Evolutionary conservation across 2,329 filamentous ascomycete species (phyloP).

Genomic region (Cordyceps javanica): DNA sequence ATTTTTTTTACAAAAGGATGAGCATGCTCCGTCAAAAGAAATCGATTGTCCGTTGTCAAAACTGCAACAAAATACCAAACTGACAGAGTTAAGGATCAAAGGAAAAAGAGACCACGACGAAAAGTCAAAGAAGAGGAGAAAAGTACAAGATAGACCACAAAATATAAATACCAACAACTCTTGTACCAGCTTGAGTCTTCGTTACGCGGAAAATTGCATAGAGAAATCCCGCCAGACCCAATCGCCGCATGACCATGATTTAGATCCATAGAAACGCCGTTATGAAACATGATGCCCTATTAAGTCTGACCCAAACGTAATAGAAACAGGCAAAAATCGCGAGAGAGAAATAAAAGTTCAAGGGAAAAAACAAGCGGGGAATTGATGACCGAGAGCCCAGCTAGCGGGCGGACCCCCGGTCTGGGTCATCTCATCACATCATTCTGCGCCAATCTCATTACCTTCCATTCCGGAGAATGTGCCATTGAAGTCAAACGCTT

Average conservation of each 20-base stretch:
- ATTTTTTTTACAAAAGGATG: background rate
- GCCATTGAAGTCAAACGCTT: conserved; percentile 49
- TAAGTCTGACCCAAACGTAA: conserved; percentile 28
- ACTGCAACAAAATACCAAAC: conserved; percentile 5
- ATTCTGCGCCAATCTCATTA: conserved; percentile 54
- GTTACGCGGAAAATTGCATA: conserved; percentile 18
- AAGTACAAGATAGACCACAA: conserved; percentile 17
- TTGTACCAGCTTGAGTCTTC: conserved; percentile 11
- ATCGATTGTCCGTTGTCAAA: conserved; percentile 2
- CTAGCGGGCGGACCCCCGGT: background rate
- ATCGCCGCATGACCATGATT: conserved; percentile 37
- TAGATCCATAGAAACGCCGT: conserved; percentile 33
- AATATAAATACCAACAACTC: conserved; percentile 13
- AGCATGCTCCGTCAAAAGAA: conserved; percentile 12
- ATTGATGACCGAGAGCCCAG: conserved; percentile 7
- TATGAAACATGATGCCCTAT: conserved; percentile 33
- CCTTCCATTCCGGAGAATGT: conserved; percentile 48
- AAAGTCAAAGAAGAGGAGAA: conserved; percentile 7
- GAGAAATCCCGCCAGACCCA: conserved; percentile 25
- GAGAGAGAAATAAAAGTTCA: background rate
- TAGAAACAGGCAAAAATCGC: conserved; percentile 20
- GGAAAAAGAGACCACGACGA: background rate
- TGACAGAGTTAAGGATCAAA: background rate
- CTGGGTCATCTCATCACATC: conserved; percentile 17
- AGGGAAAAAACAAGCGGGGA: conserved; percentile 5